A percentile compares a stretch with the other conserved stretches of the same genome.
Conservation (phyloP, 306 rosid genomes). For the Dalbergia oliveri region DNA sequence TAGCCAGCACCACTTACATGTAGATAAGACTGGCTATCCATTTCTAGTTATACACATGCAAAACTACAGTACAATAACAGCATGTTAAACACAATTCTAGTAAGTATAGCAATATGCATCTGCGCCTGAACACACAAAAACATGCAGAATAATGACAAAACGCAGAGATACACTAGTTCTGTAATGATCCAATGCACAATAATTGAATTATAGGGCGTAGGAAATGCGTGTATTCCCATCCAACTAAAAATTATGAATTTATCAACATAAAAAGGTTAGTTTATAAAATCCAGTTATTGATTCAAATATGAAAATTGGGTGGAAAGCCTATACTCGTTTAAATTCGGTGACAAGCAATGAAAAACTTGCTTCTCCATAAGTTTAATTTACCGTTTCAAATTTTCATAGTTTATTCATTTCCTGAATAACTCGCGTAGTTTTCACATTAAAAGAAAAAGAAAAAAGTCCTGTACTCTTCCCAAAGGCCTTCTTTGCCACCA, state of each 20-base stretch:
- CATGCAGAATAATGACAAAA: conserved; percentile 14
- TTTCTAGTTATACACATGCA: conserved; percentile 2
- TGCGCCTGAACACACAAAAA: conserved; percentile 6
- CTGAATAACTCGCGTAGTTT: conserved; percentile 1
- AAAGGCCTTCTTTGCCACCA: neutral
- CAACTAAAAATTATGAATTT: neutral
- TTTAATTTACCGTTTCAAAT: neutral
- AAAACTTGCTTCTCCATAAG: neutral
- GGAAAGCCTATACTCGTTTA: neutral
- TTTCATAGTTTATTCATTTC: neutral
- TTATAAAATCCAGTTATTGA: neutral
- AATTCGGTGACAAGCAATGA: neutral
- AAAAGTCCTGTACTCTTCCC: neutral
- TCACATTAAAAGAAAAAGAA: too few relatives aligned
- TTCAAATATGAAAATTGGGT: neutral
- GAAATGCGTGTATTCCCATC: neutral
- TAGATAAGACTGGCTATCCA: neutral
- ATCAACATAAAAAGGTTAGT: neutral
- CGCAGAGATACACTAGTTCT: neutral
- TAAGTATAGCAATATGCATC: conserved; percentile 1
- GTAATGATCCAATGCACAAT: neutral
- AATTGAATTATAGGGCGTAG: neutral
- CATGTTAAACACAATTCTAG: conserved; percentile 9
- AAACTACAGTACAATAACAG: neutral
- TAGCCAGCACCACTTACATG: neutral